Conservation (phyloP, 2,329 filamentous ascomycete genomes). For the Colletotrichum graminicola region DNA sequence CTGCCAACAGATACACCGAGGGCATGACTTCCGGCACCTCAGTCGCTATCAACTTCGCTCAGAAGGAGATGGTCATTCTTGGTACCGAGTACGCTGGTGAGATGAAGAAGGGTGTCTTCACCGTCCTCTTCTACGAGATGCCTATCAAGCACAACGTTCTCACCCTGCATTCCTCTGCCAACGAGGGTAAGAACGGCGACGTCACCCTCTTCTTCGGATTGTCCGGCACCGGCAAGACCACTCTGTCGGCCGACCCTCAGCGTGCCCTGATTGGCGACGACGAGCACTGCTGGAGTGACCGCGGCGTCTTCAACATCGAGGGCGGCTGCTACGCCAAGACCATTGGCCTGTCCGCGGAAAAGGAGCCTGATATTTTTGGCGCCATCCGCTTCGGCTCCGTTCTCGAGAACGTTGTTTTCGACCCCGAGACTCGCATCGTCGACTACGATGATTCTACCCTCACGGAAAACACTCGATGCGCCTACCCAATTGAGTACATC, state of each 20-base stretch:
- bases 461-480: conserved; percentile 98
- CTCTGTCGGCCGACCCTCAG: conserved; percentile 95
- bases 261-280: conserved; percentile 97
- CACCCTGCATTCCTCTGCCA: conserved; percentile 97
- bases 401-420: conserved; percentile 98
- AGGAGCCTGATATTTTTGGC: conserved; percentile 97
- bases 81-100: conserved; percentile 98
- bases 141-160: conserved; percentile 99
- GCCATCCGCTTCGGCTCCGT: conserved; percentile 98
- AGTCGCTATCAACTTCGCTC: conserved; percentile 97
- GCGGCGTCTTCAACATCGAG: conserved; percentile 99
- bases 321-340: conserved; percentile 99
- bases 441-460: conserved; percentile 96
- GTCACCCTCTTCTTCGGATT: conserved; percentile 99
- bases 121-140: conserved; percentile 99
- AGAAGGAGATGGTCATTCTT: conserved; percentile 99
- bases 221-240: conserved; percentile 98
- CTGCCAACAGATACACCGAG: conserved; percentile 96
- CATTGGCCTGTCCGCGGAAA: conserved; percentile 96
- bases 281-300: conserved; percentile 99
- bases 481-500: conserved; percentile 99
- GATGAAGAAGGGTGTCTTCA: conserved; percentile 99
- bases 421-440: conserved; percentile 87
- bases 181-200: conserved; percentile 93
- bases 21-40: conserved; percentile 99